These are phyloP conservation scores for Canavalia gladiata DNA, from an alignment of 306 rosid species.

Conservation along the genomic window DNA sequence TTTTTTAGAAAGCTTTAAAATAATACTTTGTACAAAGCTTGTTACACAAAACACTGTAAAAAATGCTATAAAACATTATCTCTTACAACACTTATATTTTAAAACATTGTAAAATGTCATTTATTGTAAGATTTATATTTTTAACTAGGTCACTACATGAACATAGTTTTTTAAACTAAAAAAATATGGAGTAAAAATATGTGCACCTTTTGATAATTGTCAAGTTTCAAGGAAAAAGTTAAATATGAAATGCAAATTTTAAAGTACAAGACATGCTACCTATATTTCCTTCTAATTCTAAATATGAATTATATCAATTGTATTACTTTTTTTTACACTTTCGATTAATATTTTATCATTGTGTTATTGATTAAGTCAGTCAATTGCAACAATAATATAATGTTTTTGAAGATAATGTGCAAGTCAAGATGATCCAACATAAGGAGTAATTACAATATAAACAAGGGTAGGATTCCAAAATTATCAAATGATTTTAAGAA, in stretches of 20 bases:
- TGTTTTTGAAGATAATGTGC: too few species aligned
- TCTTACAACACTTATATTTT: too few species aligned
- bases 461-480: neutral
- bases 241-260: neutral
- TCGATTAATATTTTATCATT: neutral
- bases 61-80: too few species aligned
- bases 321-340: neutral
- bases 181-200: slow-evolving; percentile 2
- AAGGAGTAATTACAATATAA: neutral
- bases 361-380: neutral
- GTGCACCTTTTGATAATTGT: slow-evolving; percentile 93
- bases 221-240: slow-evolving; percentile 24
- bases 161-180: too few species aligned
- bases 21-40: too few species aligned
- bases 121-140: too few species aligned
- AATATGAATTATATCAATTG: neutral
- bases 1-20: too few species aligned
- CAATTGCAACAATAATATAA: neutral
- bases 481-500: slow-evolving; percentile 14
- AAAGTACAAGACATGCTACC: too few species aligned
- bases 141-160: too few species aligned
- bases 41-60: too few species aligned
- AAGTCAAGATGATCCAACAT: neutral
- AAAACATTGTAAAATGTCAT: too few species aligned
- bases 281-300: too few species aligned